These are phyloP conservation scores for Tetrahymena thermophila DNA, from an alignment of 73 alveolate species.

Conservation along the genomic window DNA sequence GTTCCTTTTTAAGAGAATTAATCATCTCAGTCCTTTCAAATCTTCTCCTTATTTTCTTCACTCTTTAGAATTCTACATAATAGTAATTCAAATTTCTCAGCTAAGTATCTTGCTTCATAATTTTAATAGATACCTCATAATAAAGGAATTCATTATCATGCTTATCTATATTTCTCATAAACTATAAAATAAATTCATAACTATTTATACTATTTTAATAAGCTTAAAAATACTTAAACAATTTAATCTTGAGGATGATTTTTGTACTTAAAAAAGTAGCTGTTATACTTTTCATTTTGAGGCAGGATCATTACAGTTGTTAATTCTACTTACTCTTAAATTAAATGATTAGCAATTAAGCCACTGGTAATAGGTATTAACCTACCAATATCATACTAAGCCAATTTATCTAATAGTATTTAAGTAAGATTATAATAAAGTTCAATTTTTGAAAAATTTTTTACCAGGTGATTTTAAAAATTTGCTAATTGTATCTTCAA, in stretches of 20 bases:
- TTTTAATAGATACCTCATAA: neutral
- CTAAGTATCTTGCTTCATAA: neutral
- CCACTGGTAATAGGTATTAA: neutral
- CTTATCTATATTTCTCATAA: neutral
- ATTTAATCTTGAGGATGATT: neutral
- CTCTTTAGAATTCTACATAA: neutral
- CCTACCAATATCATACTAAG: neutral
- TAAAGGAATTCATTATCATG: neutral
- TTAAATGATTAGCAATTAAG: neutral
- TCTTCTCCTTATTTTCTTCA: neutral
- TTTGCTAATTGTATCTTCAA: neutral
- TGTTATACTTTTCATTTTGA: neutral
- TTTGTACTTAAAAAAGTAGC: neutral
- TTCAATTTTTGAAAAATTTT: neutral
- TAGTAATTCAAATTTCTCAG: neutral
- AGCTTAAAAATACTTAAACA: neutral
- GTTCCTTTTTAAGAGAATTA: neutral
- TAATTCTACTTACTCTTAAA: neutral
- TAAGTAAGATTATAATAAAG: neutral
- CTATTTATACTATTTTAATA: neutral
- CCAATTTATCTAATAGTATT: neutral
- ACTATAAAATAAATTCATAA: neutral
- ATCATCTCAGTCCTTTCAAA: neutral
- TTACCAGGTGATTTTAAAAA: neutral
- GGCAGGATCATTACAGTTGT: neutral